A percentile compares a stretch with the other conserved stretches of the same genome.
phyloP scores from a whole-genome alignment of 192 early-diverging fungal genomes.

The Irineochytrium annulatum region DNA sequence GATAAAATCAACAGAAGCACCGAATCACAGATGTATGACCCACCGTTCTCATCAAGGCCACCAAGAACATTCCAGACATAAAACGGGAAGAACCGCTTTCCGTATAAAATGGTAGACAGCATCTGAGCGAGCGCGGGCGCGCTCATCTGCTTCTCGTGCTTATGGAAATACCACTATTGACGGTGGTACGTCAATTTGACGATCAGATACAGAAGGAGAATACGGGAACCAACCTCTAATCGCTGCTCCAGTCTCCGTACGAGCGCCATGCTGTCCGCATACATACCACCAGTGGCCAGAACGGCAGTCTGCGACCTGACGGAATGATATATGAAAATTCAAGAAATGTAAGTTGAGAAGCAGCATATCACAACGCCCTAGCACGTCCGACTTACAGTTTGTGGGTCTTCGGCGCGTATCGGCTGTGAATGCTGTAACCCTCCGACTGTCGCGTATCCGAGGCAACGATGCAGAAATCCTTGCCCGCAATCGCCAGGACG shows the following conservation, averaged over 20 bases:
- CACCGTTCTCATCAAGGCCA: conserved; percentile 84
- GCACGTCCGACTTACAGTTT: conserved; percentile 64
- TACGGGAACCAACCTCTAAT: conserved; percentile 64
- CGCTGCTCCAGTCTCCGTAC: conserved; percentile 78
- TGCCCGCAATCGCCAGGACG: conserved; percentile 86
- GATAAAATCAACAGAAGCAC: neutral
- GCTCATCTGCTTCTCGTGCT: conserved; percentile 87
- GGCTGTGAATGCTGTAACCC: conserved; percentile 92
- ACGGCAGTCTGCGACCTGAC: conserved; percentile 76
- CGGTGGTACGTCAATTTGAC: neutral
- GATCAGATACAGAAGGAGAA: neutral
- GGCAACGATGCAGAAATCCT: conserved; percentile 91
- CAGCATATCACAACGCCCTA: too few species aligned
- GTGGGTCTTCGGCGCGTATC: conserved; percentile 87
- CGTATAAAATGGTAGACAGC: conserved; percentile 88
- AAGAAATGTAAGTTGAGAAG: conserved; percentile 5
- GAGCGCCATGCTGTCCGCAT: conserved; percentile 82
- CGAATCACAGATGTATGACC: too few species aligned
- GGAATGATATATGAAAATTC: neutral
- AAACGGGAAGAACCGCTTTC: conserved; percentile 94
- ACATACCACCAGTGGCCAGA: conserved; percentile 80
- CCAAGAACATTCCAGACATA: conserved; percentile 87
- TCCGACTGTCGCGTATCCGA: conserved; percentile 93
- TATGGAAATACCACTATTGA: conserved; percentile 80
- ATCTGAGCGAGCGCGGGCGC: conserved; percentile 86